Evolutionary conservation across 225 moss, liverwort and hornwort species (phyloP).

Genomic region (Ulota crispa): DNA sequence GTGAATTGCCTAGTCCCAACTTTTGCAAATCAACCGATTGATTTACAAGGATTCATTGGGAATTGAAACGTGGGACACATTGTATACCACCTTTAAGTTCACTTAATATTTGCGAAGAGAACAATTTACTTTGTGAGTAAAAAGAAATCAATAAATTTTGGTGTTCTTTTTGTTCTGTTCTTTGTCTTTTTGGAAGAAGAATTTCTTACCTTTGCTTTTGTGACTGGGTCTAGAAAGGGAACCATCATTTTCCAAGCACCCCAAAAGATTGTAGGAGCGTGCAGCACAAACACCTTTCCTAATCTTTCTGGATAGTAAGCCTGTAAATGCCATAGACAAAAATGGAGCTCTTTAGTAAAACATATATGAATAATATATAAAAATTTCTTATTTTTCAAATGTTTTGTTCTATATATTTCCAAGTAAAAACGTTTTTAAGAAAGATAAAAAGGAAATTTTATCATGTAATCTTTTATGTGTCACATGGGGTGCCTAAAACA

Average conservation of each 20-base stretch:
- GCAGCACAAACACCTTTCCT: constrained; percentile 35
- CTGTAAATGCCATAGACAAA: constrained; percentile 25
- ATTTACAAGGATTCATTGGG: too few relatives aligned
- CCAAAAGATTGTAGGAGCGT: constrained; percentile 51
- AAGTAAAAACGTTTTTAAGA: not conserved
- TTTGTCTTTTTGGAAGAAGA: not conserved
- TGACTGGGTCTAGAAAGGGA: constrained; percentile 53
- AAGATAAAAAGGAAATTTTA: too few relatives aligned
- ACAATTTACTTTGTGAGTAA: not conserved
- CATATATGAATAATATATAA: not conserved
- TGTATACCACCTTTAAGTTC: too few relatives aligned
- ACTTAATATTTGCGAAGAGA: not conserved
- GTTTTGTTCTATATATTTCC: not conserved
- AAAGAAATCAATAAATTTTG: not conserved
- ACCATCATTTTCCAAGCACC: constrained; percentile 49
- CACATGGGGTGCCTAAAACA: not conserved
- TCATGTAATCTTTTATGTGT: not conserved
- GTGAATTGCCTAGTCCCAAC: too few relatives aligned
- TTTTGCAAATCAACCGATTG: too few relatives aligned
- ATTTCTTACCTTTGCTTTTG: constrained; percentile 43
- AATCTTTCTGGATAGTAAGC: constrained; percentile 56
- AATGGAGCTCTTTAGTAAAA: not conserved
- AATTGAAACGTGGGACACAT: too few relatives aligned
- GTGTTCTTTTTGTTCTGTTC: too few relatives aligned
- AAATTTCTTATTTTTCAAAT: too few relatives aligned